A percentile compares a stretch with the other conserved stretches of the same genome.
These are phyloP conservation scores for Guadua angustifolia DNA, from an alignment of 176 grass and related monocot species.

Conservation along the genomic window DNA sequence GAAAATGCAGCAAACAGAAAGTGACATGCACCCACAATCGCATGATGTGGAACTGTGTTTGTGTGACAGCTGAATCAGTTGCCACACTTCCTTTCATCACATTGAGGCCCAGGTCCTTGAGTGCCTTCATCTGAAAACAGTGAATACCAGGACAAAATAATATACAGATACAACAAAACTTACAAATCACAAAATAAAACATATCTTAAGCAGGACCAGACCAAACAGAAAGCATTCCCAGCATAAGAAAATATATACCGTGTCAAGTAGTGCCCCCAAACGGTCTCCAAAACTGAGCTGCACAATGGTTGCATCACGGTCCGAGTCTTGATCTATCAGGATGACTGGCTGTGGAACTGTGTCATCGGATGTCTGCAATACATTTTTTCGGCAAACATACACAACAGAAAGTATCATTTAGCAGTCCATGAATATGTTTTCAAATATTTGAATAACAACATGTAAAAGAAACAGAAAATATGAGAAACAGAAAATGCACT, in stretches of 20 bases:
- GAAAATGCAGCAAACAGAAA: slow-evolving; percentile 49
- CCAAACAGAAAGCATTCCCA: background rate
- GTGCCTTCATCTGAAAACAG: slow-evolving; percentile 85
- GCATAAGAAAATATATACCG: slow-evolving; percentile 52
- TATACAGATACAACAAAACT: slow-evolving; percentile 28
- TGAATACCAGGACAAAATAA: slow-evolving; percentile 51
- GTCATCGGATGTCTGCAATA: slow-evolving; percentile 58
- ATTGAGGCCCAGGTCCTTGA: slow-evolving; percentile 92
- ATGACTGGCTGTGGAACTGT: slow-evolving; percentile 76
- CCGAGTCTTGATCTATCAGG: slow-evolving; percentile 91
- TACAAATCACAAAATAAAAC: background rate
- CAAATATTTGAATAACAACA: background rate
- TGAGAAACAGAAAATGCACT: slow-evolving; percentile 24
- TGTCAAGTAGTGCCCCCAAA: slow-evolving; percentile 86
- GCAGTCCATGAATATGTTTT: background rate
- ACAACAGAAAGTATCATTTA: slow-evolving; percentile 15
- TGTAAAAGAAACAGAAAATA: slow-evolving; percentile 14
- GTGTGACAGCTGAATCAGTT: slow-evolving; percentile 71
- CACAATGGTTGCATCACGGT: slow-evolving; percentile 86
- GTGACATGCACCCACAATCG: slow-evolving; percentile 65
- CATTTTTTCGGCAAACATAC: slow-evolving; percentile 10
- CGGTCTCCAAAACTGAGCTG: slow-evolving; percentile 94
- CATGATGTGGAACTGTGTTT: slow-evolving; percentile 93
- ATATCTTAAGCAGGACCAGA: slow-evolving; percentile 3
- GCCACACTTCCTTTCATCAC: slow-evolving; percentile 86